A percentile compares a stretch with the other conserved stretches of the same genome.
Conservation (phyloP, 495 filamentous ascomycete genomes). For the Hyaloscypha finlandica region DNA sequence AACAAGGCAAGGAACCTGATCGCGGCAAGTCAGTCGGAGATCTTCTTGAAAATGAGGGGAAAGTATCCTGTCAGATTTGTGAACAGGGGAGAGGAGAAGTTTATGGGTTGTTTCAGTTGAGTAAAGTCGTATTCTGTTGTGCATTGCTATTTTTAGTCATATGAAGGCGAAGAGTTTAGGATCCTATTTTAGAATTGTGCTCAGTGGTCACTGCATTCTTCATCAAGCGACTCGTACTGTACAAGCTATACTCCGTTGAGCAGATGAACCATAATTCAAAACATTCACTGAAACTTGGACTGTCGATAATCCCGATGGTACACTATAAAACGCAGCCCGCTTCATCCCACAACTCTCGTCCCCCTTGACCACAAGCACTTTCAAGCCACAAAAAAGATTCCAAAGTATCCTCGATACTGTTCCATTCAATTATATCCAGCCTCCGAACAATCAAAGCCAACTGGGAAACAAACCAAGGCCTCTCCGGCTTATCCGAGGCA, state of each 20-base stretch:
- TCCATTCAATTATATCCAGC: not conserved
- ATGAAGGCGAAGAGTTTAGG: no score
- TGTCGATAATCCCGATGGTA: no score
- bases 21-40: constrained; percentile 47
- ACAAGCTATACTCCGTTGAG: no score
- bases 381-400: constrained; percentile 15
- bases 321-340: no score
- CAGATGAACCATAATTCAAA: no score
- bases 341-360: constrained; percentile 1
- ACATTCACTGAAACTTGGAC: no score
- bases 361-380: constrained; percentile 13
- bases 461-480: constrained; percentile 13
- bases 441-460: not conserved
- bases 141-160: no score
- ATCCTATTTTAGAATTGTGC: no score
- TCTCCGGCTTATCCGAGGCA: constrained; percentile 11
- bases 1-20: constrained; percentile 47
- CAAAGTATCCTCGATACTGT: not conserved
- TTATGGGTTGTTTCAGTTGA: constrained; percentile 31
- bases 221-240: no score
- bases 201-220: no score
- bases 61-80: constrained; percentile 61
- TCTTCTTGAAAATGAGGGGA: constrained; percentile 63
- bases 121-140: not conserved
- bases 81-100: constrained; percentile 62